Percentiles rank a stretch among this genome's conserved stretches.
These are phyloP conservation scores for Carex sylvatica DNA, from an alignment of 202 grass and related monocot species.

Conservation along the genomic window DNA sequence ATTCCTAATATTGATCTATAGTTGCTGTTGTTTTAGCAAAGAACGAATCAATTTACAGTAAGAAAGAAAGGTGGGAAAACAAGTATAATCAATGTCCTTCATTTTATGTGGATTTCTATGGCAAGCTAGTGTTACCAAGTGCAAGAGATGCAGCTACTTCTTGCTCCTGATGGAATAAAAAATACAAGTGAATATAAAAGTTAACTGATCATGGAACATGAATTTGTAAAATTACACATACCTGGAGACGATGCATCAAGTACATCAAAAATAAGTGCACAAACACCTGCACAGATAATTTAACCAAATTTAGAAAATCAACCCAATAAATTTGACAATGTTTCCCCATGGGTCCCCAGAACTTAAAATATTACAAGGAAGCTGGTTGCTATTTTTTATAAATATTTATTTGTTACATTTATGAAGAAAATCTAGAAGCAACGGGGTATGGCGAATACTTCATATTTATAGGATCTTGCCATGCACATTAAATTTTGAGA, in stretches of 20 bases:
- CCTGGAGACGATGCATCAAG: constrained; percentile 89
- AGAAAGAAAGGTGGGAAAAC: constrained; percentile 10
- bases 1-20: constrained; percentile 2
- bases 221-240: constrained; percentile 13
- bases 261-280: constrained; percentile 99
- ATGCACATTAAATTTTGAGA: too few species aligned
- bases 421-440: constrained; percentile 3
- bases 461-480: neutral
- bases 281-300: constrained; percentile 61
- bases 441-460: neutral
- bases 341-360: neutral
- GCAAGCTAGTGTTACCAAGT: constrained; percentile 55
- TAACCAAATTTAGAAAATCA: neutral
- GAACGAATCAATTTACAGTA: constrained; percentile 19
- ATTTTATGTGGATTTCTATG: constrained; percentile 34
- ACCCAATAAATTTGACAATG: neutral
- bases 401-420: neutral
- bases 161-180: constrained; percentile 70
- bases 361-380: neutral
- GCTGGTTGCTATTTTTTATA: neutral
- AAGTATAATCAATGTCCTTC: constrained; percentile 5
- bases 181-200: constrained; percentile 8
- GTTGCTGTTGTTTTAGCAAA: neutral
- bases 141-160: constrained; percentile 50
- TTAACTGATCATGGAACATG: neutral